Evolutionary conservation across 2,329 filamentous ascomycete genomes (phyloP).

Genomic region (Colletotrichum ledebouriae): DNA sequence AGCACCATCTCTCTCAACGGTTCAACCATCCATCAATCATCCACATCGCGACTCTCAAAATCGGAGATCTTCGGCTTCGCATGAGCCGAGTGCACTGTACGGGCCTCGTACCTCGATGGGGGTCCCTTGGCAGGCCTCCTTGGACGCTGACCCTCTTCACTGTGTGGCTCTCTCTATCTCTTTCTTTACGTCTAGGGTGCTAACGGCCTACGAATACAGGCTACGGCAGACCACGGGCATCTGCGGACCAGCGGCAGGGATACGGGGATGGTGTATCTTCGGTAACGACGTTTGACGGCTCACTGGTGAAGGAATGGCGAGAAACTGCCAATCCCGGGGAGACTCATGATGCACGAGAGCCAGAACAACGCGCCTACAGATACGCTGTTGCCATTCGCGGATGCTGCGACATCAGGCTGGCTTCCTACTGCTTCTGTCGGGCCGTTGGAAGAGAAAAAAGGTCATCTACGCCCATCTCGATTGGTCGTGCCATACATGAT

Average conservation of each 20-base stretch:
- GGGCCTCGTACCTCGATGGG: constrained; percentile 18
- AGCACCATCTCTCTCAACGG: background rate
- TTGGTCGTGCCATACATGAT: background rate
- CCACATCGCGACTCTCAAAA: constrained; percentile 6
- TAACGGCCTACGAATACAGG: background rate
- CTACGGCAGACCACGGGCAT: constrained; percentile 7
- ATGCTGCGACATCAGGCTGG: background rate
- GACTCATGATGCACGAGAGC: no score
- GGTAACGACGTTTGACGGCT: constrained; percentile 35
- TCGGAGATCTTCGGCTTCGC: constrained; percentile 34
- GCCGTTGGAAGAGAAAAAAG: constrained; percentile 9
- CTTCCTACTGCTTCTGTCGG: constrained; percentile 24
- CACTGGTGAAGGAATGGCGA: constrained; percentile 34
- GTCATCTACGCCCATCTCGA: constrained; percentile 11
- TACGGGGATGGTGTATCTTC: constrained; percentile 36
- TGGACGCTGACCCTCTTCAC: constrained; percentile 15
- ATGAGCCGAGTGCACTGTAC: constrained; percentile 37
- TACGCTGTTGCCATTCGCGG: constrained; percentile 4
- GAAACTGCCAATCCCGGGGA: constrained; percentile 1
- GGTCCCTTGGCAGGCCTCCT: background rate
- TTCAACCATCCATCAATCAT: background rate
- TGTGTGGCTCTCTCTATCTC: constrained; percentile 29
- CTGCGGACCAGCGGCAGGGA: constrained; percentile 25
- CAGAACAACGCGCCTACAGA: no score
- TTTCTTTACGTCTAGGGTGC: constrained; percentile 3